Evolutionary conservation across 2,329 filamentous ascomycete species (phyloP).

Genomic region (Ceratocystis destructans): DNA sequence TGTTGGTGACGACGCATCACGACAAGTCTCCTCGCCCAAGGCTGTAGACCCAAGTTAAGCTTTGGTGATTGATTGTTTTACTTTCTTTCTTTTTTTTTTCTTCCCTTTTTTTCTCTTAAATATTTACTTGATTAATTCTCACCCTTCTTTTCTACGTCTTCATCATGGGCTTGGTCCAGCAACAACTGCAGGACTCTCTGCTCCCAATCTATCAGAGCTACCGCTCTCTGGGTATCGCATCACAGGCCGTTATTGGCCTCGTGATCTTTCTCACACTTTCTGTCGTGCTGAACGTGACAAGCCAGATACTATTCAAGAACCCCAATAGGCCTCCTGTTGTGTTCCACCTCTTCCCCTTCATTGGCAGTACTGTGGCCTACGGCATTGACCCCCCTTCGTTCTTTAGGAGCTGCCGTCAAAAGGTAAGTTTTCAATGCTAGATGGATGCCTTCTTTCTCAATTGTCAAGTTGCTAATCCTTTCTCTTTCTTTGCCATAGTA

Average conservation of each 20-base stretch:
- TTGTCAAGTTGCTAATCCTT: background rate
- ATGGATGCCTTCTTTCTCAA: too few species aligned
- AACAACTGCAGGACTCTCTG: conserved; percentile 29
- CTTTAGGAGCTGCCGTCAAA: conserved; percentile 61
- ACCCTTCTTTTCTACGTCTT: conserved; percentile 9
- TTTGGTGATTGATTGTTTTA: background rate
- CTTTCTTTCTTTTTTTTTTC: conserved; percentile 12
- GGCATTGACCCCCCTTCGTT: conserved; percentile 88
- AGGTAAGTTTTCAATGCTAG: conserved; percentile 40
- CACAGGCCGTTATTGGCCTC: conserved; percentile 36
- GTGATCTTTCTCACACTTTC: conserved; percentile 36
- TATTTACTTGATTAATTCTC: background rate
- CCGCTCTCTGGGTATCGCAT: conserved; percentile 33
- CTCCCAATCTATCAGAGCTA: conserved; percentile 37
- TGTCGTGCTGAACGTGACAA: conserved; percentile 64
- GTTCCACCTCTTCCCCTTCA: conserved; percentile 67
- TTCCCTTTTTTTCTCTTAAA: conserved; percentile 19
- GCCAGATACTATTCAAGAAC: conserved; percentile 69
- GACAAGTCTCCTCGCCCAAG: background rate
- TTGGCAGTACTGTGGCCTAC: conserved; percentile 86
- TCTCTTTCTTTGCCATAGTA: conserved; percentile 39
- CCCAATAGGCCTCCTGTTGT: conserved; percentile 68
- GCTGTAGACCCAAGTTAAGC: background rate
- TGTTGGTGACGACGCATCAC: conserved; percentile 6
- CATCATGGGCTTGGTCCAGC: conserved; percentile 44